Evolutionary conservation across 768 basidiomycete species (phyloP).

Genomic region (Mycena maculata): DNA sequence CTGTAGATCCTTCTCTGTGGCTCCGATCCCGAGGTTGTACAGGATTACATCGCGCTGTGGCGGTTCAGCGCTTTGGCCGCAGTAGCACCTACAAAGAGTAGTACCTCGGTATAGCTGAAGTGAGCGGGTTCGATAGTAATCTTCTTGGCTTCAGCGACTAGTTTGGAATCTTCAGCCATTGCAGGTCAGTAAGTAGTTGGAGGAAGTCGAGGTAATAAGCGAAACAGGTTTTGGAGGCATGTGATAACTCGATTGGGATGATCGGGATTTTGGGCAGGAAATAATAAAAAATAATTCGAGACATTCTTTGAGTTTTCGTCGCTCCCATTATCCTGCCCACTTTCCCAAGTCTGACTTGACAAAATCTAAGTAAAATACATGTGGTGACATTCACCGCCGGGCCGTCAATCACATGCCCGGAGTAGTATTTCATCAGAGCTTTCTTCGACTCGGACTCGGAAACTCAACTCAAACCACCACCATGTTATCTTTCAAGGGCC

Average conservation of each 20-base stretch:
- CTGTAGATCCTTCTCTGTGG: slow-evolving; percentile 86
- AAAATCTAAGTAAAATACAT: too few relatives aligned
- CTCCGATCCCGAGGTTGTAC: slow-evolving; percentile 96
- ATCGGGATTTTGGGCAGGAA: too few relatives aligned
- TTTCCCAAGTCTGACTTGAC: too few relatives aligned
- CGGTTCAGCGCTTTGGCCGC: not conserved
- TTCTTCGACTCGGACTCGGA: too few relatives aligned
- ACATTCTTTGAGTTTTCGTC: too few relatives aligned
- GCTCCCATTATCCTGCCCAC: too few relatives aligned
- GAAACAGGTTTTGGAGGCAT: not conserved
- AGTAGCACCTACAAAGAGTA: not conserved
- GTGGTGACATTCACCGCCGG: too few relatives aligned
- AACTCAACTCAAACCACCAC: not conserved
- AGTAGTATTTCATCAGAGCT: too few relatives aligned
- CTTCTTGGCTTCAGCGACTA: slow-evolving; percentile 87
- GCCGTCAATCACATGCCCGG: too few relatives aligned
- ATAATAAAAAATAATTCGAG: too few relatives aligned
- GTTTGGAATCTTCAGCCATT: slow-evolving; percentile 71
- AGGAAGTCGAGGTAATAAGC: not conserved
- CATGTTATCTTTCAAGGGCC: slow-evolving; percentile 75
- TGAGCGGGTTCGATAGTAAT: slow-evolving; percentile 62
- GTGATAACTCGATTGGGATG: slow-evolving; percentile 4
- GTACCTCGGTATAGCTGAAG: slow-evolving; percentile 81
- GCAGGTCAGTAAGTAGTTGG: not conserved
- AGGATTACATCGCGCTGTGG: slow-evolving; percentile 83